phyloP scores from a whole-genome alignment of 768 basidiomycete species.

The Omphalotus guepiniiformis region DNA sequence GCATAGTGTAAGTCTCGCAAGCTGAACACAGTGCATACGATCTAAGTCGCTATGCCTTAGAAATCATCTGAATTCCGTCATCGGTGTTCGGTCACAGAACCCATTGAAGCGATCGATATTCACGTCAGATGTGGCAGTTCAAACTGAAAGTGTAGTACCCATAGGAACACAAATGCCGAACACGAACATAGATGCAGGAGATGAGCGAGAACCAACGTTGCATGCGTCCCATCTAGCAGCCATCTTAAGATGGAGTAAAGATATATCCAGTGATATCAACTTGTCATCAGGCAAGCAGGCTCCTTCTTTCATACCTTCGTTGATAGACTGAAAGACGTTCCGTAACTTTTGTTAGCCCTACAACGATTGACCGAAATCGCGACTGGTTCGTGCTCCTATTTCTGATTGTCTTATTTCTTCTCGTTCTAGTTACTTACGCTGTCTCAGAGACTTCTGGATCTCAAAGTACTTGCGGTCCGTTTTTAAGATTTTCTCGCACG shows the following conservation, averaged over 20 bases:
- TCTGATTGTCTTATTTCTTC: neutral
- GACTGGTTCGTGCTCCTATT: slow-evolving; percentile 37
- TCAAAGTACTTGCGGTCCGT: slow-evolving; percentile 54
- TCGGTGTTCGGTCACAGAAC: slow-evolving; percentile 41
- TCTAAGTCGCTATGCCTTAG: slow-evolving; percentile 24
- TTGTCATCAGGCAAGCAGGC: slow-evolving; percentile 47
- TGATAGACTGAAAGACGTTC: no score
- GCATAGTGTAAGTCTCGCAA: slow-evolving; percentile 52
- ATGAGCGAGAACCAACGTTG: slow-evolving; percentile 55
- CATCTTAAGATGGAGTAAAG: slow-evolving; percentile 71
- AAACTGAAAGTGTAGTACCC: slow-evolving; percentile 43
- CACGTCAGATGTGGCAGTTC: slow-evolving; percentile 57
- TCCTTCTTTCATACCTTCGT: neutral
- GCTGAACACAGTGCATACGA: no score
- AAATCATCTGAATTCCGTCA: slow-evolving; percentile 42
- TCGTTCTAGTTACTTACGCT: neutral
- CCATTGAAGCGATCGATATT: slow-evolving; percentile 54
- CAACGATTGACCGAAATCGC: slow-evolving; percentile 71
- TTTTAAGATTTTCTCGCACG: neutral
- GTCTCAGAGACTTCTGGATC: slow-evolving; percentile 57
- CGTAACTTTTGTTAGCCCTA: slow-evolving; percentile 37
- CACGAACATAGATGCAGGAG: slow-evolving; percentile 31
- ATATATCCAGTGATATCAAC: slow-evolving; percentile 71
- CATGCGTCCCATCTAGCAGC: slow-evolving; percentile 60
- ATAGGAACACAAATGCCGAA: slow-evolving; percentile 21